Evolutionary conservation across 257 asterid genomes (phyloP).

Genomic region (Nemophila menziesii): DNA sequence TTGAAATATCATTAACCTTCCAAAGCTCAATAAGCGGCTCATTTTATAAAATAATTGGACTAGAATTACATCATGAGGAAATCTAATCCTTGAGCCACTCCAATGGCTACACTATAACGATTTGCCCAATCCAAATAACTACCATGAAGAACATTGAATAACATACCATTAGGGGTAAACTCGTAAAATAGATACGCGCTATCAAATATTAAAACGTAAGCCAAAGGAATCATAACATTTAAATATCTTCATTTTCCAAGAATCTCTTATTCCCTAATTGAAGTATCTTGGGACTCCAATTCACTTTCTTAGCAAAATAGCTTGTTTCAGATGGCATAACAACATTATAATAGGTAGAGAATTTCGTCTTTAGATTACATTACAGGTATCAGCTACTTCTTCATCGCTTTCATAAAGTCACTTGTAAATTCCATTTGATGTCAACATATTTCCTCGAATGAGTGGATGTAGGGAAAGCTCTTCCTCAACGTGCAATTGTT

Average conservation of each 20-base stretch:
- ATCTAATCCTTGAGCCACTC: slow-evolving; percentile 75
- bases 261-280: slow-evolving; percentile 55
- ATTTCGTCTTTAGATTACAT: slow-evolving; percentile 47
- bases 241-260: slow-evolving; percentile 63
- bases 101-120: slow-evolving; percentile 78
- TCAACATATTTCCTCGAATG: slow-evolving; percentile 41
- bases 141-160: slow-evolving; percentile 45
- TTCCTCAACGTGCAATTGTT: slow-evolving; percentile 24
- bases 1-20: slow-evolving; percentile 78
- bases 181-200: slow-evolving; percentile 68
- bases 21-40: slow-evolving; percentile 79
- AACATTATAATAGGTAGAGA: slow-evolving; percentile 73
- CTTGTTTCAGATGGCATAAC: slow-evolving; percentile 60
- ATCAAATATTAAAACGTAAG: slow-evolving; percentile 53
- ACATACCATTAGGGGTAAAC: slow-evolving; percentile 45
- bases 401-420: slow-evolving; percentile 57
- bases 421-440: slow-evolving; percentile 56
- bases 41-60: slow-evolving; percentile 45
- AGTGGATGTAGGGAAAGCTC: slow-evolving; percentile 31
- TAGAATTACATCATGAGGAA: slow-evolving; percentile 51
- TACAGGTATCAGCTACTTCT: slow-evolving; percentile 33
- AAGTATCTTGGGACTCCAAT: slow-evolving; percentile 68
- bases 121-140: slow-evolving; percentile 52
- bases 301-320: slow-evolving; percentile 73
- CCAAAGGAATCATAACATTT: slow-evolving; percentile 77